Evolutionary conservation across 2,329 filamentous ascomycete genomes (phyloP), one percentile per base, ranked within the genome.

Genomic region (Alternaria rosae): DNA sequence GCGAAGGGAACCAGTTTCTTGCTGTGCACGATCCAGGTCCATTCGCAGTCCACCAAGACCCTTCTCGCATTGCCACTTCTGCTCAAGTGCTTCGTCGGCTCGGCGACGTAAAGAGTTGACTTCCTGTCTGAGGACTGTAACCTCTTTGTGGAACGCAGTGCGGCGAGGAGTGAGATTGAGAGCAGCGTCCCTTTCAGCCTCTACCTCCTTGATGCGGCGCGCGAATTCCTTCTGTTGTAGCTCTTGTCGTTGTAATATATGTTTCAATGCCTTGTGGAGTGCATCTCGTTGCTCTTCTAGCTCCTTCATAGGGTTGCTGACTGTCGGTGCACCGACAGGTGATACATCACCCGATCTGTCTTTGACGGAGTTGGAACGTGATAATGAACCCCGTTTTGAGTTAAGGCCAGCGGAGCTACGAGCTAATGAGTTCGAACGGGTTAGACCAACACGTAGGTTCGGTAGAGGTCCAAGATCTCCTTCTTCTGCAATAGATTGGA

Each of bases 11-110:
- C 88, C 84, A 28, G 97, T 97, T 81, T 99, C 95, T 77, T 95
- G 92, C 79, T 97, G 93, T 25, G 95, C 94, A 65, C 94, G 92
- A 79, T 98, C 95, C 43, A 99, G 87, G 75, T 98, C 94, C 91
- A 97, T 97, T 82, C 97, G 97, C 59, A 98, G 82, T 57, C 94
- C 93, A 54, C 88, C 87, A 2, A 98, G 83, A 17, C 93, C 93
- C 81, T 96, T 96, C 80, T 97, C 94, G 64, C 94, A 94, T 76
- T 96, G 91, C 90, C 92, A 98, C 80, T 98, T 98, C 74, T 97
- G 92, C 75, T 97, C 93, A 13, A 98, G 86, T 15, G 94, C 94
- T 67, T 98, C 94, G 72, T 99, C 94, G 28, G 94, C 94, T 56
- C 95, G 89, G 64, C 90, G 90, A 44, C 95, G 89, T 59, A 99